These are phyloP conservation scores for Agaricus subrufescens DNA, from an alignment of 768 basidiomycete genomes.

Conservation along the genomic window DNA sequence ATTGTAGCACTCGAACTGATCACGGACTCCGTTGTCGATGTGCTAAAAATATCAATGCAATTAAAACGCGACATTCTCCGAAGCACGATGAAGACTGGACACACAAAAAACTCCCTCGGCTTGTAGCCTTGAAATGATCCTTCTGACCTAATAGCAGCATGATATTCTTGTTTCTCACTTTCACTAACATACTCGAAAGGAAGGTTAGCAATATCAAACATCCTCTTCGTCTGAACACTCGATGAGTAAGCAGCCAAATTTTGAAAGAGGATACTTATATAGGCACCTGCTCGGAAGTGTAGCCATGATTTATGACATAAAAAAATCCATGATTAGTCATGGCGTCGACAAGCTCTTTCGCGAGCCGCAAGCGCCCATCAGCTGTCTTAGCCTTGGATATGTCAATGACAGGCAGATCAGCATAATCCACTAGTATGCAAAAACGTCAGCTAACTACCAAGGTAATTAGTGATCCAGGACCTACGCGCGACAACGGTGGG, in stretches of 20 bases:
- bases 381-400: slow-evolving; percentile 33
- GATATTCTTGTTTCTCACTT: slow-evolving; percentile 39
- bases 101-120: slow-evolving; percentile 48
- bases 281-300: slow-evolving; percentile 31
- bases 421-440: slow-evolving; percentile 27
- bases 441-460: not conserved
- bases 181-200: slow-evolving; percentile 36
- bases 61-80: not conserved
- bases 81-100: too few relatives aligned
- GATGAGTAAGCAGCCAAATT: not conserved
- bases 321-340: slow-evolving; percentile 42
- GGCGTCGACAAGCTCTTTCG: slow-evolving; percentile 38
- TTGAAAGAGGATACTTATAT: not conserved
- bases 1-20: slow-evolving; percentile 63
- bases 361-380: slow-evolving; percentile 33
- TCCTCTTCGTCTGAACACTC: slow-evolving; percentile 33
- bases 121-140: slow-evolving; percentile 57
- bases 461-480: not conserved
- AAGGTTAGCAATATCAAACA: slow-evolving; percentile 46
- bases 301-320: slow-evolving; percentile 46
- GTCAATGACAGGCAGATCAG: slow-evolving; percentile 50
- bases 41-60: slow-evolving; percentile 30
- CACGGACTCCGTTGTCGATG: slow-evolving; percentile 56
- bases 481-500: slow-evolving; percentile 15
- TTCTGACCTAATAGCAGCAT: slow-evolving; percentile 31